A percentile compares a stretch with the other conserved stretches of the same genome.
phyloP scores from a whole-genome alignment of 2,329 filamentous ascomycete genomes.

The Metarhizium anisopliae region DNA sequence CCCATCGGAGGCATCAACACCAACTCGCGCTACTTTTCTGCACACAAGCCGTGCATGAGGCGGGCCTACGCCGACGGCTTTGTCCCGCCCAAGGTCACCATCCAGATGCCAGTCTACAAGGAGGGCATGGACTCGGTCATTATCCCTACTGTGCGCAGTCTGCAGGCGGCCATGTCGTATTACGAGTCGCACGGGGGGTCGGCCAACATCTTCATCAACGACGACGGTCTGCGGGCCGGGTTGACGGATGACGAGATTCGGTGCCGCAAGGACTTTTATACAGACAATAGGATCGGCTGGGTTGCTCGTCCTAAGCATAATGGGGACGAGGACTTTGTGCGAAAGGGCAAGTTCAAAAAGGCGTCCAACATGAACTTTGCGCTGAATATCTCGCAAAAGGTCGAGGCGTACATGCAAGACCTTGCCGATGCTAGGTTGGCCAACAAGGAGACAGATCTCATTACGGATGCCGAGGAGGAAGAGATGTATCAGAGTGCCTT shows the following conservation, averaged over 20 bases:
- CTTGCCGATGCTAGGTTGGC: constrained; percentile 14
- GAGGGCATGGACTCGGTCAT: constrained; percentile 33
- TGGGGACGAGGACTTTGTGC: constrained; percentile 37
- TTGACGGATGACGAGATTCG: constrained; percentile 33
- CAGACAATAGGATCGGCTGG: constrained; percentile 38
- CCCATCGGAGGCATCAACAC: constrained; percentile 33
- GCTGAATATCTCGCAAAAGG: constrained; percentile 49
- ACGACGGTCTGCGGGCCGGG: constrained; percentile 49
- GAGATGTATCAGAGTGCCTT: constrained; percentile 40
- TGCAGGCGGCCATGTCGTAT: constrained; percentile 39
- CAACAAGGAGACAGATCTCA: constrained; percentile 10
- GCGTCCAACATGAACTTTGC: constrained; percentile 71
- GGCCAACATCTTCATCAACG: constrained; percentile 50
- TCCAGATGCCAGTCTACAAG: constrained; percentile 32
- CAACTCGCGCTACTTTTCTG: constrained; percentile 37
- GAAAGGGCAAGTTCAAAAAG: constrained; percentile 62
- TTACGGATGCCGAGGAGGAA: constrained; percentile 24
- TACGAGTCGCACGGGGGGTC: constrained; percentile 38
- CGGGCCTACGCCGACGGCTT: constrained; percentile 23
- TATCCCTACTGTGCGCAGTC: constrained; percentile 37
- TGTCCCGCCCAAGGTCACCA: constrained; percentile 24
- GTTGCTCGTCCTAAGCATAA: constrained; percentile 38
- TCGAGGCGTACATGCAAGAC: constrained; percentile 48
- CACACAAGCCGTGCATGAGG: constrained; percentile 24
- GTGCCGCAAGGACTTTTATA: constrained; percentile 36